Conservation (phyloP, 1,139 yeast genomes). For the Scheffersomyces parashehatae region DNA sequence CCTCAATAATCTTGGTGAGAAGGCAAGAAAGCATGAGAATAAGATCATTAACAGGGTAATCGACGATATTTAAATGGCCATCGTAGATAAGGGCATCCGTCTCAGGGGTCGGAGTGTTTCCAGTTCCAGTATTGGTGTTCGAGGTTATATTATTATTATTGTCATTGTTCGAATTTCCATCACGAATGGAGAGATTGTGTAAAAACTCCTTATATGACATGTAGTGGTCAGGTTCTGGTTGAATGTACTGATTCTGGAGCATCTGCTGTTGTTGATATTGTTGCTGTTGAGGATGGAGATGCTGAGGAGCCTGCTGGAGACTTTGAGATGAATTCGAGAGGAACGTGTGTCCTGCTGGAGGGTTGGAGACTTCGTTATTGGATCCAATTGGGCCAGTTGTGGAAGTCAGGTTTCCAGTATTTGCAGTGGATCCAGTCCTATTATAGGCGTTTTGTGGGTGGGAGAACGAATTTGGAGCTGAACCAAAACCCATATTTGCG, state of each 20-base stretch:
- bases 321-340: constrained; percentile 1
- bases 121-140: constrained; percentile 2
- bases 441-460: no score
- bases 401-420: neutral
- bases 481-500: constrained; percentile 5
- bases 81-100: constrained; percentile 21
- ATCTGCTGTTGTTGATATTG: constrained; percentile 4
- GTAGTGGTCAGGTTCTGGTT: constrained; percentile 43
- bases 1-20: constrained; percentile 82
- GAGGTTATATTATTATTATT: neutral
- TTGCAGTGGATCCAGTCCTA: neutral
- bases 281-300: neutral
- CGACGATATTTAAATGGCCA: constrained; percentile 75
- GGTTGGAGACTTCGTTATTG: neutral
- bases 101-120: neutral
- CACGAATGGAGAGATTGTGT: constrained; percentile 29
- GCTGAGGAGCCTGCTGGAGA: neutral
- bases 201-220: constrained; percentile 47
- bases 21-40: constrained; percentile 82
- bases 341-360: neutral
- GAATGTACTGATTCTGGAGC: constrained; percentile 4
- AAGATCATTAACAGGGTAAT: constrained; percentile 78
- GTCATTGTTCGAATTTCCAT: constrained; percentile 8
- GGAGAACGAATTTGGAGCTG: neutral
- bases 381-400: neutral